Evolutionary conservation across 345 rosid genomes (phyloP), one percentile per base, ranked within the genome.

Genomic region (Euclidium syriacum): DNA sequence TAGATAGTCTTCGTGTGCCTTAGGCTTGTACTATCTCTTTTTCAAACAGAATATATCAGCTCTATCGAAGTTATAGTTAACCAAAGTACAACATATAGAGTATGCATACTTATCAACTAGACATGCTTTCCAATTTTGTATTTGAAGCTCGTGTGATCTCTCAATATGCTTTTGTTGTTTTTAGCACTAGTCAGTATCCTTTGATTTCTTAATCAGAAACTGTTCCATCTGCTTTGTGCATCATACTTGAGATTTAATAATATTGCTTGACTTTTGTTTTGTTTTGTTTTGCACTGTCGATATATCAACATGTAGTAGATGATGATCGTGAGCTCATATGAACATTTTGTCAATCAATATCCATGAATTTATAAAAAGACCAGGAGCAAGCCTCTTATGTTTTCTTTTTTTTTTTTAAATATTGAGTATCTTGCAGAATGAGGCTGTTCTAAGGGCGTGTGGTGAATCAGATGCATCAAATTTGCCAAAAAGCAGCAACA

Each of bases 391-490:
- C 10, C 6, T 38, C 3, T 14, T 40, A 10, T 15, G 16, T 42
- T 4, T 16, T 43, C 15, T 12, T 39, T 1, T 12, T 11, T 3
- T 39, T 39, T 14, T 11, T 39, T 11, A 39, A 7, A 1, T n/a
- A 11, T 39, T 39, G 4, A 33, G 24, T 63, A 52, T 68, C 34
- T 43, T 73, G 79, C 80, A 86, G 90, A 86, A 83, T 35, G 94
- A 86, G 62, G 90, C 90, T 58, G 85, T 86, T 65, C 60, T 84
- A 54, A 77, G 72, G 77, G 85, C 80, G 24, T 83, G 90, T 62
- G 70, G 76, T 33, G 81, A 77, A 46, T 68, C 83, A 42, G 80
- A 79, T 34, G 78, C 80, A 71, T 43, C 83, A 30, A 61, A 60
- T 60, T 15, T 64, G 16, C 52, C 72, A 0, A 69, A 43, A 52